phyloP scores from a whole-genome alignment of 2,329 filamentous ascomycete genomes.

The Exutisphaerella laricina region DNA sequence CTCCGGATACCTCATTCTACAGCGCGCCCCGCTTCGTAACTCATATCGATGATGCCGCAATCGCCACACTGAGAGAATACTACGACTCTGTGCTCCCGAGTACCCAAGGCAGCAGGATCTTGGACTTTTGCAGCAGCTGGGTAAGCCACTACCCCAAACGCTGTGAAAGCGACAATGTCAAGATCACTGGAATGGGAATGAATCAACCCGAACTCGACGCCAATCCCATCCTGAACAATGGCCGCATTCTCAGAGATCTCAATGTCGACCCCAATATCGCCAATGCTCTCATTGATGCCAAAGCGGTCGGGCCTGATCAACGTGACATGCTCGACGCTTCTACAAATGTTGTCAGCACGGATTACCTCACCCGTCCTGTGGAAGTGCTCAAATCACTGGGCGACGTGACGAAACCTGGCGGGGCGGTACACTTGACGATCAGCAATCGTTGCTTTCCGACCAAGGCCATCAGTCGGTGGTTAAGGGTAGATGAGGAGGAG shows the following conservation, averaged over 20 bases:
- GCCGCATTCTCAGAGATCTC: slow-evolving; percentile 39
- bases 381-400: slow-evolving; percentile 41
- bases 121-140: slow-evolving; percentile 51
- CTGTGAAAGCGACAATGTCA: slow-evolving; percentile 33
- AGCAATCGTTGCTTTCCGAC: slow-evolving; percentile 51
- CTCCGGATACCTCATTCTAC: slow-evolving; percentile 37
- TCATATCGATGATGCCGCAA: slow-evolving; percentile 50
- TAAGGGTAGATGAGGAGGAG: slow-evolving; percentile 41
- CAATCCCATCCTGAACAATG: slow-evolving; percentile 37
- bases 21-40: slow-evolving; percentile 46
- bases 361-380: slow-evolving; percentile 47
- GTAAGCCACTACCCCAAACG: slow-evolving; percentile 41
- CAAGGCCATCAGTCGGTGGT: slow-evolving; percentile 48
- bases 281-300: slow-evolving; percentile 14
- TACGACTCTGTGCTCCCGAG: slow-evolving; percentile 43
- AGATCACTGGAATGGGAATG: slow-evolving; percentile 47
- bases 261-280: slow-evolving; percentile 37
- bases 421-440: slow-evolving; percentile 47
- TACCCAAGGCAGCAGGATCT: slow-evolving; percentile 36
- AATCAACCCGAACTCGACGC: slow-evolving; percentile 42
- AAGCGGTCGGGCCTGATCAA: slow-evolving; percentile 4
- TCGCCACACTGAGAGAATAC: slow-evolving; percentile 41
- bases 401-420: slow-evolving; percentile 38
- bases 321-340: slow-evolving; percentile 38
- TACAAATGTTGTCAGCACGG: slow-evolving; percentile 49